A percentile compares a stretch with the other conserved stretches of the same genome.
Evolutionary conservation across 139 green algal species (phyloP).

Genomic region (Coccomyxa sp.): DNA sequence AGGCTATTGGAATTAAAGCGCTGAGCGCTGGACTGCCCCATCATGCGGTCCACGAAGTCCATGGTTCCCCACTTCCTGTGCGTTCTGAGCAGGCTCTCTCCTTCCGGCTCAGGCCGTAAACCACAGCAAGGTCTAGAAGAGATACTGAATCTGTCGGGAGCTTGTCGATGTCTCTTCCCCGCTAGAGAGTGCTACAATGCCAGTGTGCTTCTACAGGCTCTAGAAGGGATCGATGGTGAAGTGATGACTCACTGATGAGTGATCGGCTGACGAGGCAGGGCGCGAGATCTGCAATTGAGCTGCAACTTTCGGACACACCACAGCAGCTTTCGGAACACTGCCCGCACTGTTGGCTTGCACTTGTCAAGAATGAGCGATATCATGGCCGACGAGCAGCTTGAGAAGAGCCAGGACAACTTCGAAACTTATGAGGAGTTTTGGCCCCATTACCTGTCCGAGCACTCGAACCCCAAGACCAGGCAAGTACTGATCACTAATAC

Average conservation of each 20-base stretch:
- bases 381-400: not conserved
- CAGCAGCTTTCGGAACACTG: not conserved
- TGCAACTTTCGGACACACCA: not conserved
- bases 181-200: not conserved
- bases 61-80: not conserved
- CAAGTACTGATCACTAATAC: no score
- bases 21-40: not conserved
- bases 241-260: not conserved
- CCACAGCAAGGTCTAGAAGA: not conserved
- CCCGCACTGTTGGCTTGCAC: no score
- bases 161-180: not conserved
- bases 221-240: no score
- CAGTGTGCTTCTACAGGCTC: not conserved
- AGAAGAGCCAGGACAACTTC: not conserved
- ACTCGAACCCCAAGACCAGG: not conserved
- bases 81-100: not conserved
- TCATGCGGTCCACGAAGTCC: conserved; percentile 18
- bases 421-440: not conserved
- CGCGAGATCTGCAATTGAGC: not conserved
- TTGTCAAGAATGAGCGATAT: no score
- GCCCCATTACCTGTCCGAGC: conserved; percentile 3
- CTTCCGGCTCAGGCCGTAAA: not conserved
- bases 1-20: not conserved
- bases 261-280: not conserved
- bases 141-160: not conserved